A percentile compares a stretch with the other conserved stretches of the same genome.
phyloP scores from a whole-genome alignment of 768 basidiomycete genomes.

The Leccinum longicurvipes region DNA sequence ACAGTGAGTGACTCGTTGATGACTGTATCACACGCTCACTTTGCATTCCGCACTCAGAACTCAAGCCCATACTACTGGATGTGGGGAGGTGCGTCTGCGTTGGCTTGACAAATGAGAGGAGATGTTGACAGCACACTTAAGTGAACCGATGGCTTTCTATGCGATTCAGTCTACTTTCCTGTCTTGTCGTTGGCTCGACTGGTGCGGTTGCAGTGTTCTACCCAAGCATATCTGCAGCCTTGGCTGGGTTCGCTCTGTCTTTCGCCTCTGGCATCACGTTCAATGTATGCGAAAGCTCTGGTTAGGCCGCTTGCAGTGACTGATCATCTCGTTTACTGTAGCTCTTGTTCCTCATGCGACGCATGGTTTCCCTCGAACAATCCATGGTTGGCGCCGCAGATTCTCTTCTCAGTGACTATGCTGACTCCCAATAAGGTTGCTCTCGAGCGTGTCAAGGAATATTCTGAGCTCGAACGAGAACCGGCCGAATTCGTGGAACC shows the following conservation, averaged over 20 bases:
- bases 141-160: conserved; percentile 90
- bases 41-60: conserved; percentile 39
- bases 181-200: conserved; percentile 68
- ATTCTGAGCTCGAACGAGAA: conserved; percentile 74
- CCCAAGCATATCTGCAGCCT: conserved; percentile 70
- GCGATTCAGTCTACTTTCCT: conserved; percentile 81
- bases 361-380: conserved; percentile 87
- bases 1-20: conserved; percentile 47
- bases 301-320: background rate
- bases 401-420: background rate
- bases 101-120: background rate
- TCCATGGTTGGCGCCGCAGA: conserved; percentile 61
- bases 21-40: background rate
- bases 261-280: conserved; percentile 73
- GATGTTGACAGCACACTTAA: conserved; percentile 26
- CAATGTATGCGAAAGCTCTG: conserved; percentile 42
- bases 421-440: conserved; percentile 51
- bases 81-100: conserved; percentile 63
- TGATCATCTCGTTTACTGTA: conserved; percentile 23
- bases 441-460: conserved; percentile 88
- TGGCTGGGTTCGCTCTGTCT: conserved; percentile 83
- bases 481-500: conserved; percentile 83
- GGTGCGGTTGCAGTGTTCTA: conserved; percentile 64
- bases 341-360: conserved; percentile 67
- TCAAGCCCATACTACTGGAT: conserved; percentile 85